A percentile compares a stretch with the other conserved stretches of the same genome.
Conservation (phyloP, 169 alveolate genomes). For the Pseudocohnilembus persalinus region DNA sequence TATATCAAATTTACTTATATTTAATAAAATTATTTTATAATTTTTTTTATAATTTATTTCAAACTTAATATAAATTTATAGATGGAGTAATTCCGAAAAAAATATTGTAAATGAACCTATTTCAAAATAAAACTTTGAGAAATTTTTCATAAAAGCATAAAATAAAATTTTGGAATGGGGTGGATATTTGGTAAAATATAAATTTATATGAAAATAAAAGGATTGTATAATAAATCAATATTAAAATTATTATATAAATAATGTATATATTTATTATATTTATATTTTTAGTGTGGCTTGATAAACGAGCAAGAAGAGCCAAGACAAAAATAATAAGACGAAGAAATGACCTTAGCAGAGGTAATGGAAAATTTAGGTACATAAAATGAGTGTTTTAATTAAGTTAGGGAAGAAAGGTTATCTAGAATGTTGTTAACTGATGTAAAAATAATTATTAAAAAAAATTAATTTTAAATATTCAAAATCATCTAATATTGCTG, state of each 20-base stretch:
- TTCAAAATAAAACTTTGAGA: background rate
- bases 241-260: too few relatives aligned
- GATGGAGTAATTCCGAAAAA: conserved; percentile 21
- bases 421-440: conserved; percentile 27
- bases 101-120: background rate
- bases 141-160: conserved; percentile 5
- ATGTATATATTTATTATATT: too few relatives aligned
- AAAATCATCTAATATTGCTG: too few relatives aligned
- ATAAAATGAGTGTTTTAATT: conserved; percentile 10
- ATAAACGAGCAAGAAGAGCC: conserved; percentile 11
- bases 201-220: background rate
- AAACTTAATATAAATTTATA: background rate
- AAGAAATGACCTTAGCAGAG: background rate
- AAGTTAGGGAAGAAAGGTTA: conserved; percentile 23
- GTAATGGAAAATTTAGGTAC: conserved; percentile 14
- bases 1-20: too few relatives aligned
- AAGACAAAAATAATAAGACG: conserved; percentile 3
- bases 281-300: background rate
- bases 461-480: too few relatives aligned
- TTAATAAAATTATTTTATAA: too few relatives aligned
- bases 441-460: too few relatives aligned
- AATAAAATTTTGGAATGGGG: conserved; percentile 23
- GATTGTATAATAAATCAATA: background rate
- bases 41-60: too few relatives aligned
- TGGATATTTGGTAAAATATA: background rate